Conservation (phyloP, 2,329 filamentous ascomycete species). For the Purpureocillium lavendulum region DNA sequence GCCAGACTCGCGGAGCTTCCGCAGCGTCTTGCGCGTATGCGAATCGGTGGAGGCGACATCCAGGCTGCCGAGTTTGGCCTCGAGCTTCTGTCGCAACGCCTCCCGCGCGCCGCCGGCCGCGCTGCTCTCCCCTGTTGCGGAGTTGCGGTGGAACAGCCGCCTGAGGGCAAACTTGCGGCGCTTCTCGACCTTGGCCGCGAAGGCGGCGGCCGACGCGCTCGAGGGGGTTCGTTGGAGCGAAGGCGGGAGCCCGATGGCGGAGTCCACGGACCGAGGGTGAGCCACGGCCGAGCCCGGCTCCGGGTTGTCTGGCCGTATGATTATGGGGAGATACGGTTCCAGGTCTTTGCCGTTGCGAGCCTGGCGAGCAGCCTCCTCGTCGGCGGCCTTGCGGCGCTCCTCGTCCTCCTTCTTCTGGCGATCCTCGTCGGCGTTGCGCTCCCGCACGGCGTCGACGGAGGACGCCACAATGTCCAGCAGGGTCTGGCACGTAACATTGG, state of each 20-base stretch:
- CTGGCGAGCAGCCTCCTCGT: constrained; percentile 10
- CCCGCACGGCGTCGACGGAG: constrained; percentile 37
- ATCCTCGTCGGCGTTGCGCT: constrained; percentile 22
- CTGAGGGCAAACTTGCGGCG: constrained; percentile 23
- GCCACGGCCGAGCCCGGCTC: not conserved
- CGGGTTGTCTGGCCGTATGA: constrained; percentile 11
- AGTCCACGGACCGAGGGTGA: no score
- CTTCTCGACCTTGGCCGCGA: constrained; percentile 14
- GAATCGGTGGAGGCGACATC: constrained; percentile 8
- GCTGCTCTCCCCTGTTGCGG: constrained; percentile 31
- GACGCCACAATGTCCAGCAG: constrained; percentile 31
- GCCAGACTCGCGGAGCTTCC: constrained; percentile 7
- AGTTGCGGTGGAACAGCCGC: constrained; percentile 26
- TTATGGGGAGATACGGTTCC: constrained; percentile 26
- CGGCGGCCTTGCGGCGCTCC: constrained; percentile 14
- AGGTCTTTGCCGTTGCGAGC: constrained; percentile 18
- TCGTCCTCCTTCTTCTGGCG: constrained; percentile 19
- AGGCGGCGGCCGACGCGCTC: constrained; percentile 1
- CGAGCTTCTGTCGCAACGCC: constrained; percentile 14
- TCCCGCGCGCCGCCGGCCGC: constrained; percentile 20
- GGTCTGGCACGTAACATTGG: constrained; percentile 29
- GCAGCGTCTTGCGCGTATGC: constrained; percentile 10
- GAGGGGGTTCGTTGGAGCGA: not conserved
- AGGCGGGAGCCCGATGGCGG: no score
- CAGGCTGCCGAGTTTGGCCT: constrained; percentile 6